A percentile compares a stretch with the other conserved stretches of the same genome.
Conservation (phyloP, 1,284 basidiomycete species). For the Ceraceosorus bombacis region DNA sequence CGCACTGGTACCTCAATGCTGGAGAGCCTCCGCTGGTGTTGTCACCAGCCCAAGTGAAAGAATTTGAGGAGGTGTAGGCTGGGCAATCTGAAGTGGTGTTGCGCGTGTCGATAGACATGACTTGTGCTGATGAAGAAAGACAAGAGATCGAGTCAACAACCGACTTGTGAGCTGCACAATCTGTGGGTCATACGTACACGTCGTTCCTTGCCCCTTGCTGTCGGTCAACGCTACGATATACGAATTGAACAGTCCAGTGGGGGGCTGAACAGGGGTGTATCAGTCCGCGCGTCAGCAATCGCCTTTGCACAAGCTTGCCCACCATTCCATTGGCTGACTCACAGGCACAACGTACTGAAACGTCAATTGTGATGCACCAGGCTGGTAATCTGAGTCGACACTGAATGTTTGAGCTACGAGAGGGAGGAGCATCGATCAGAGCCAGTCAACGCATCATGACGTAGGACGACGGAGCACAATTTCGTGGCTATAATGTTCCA, state of each 20-base stretch:
- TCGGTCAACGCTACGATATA: too few relatives aligned
- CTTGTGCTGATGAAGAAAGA: too few relatives aligned
- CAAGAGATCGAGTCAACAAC: too few relatives aligned
- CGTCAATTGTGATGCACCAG: constrained; percentile 18
- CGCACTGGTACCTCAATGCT: background rate
- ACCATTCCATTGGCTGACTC: background rate
- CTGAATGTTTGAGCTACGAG: constrained; percentile 17
- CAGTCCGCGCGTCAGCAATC: constrained; percentile 22
- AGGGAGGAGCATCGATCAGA: background rate
- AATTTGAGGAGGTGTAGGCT: background rate
- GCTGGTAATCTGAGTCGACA: constrained; percentile 27
- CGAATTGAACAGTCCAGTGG: constrained; percentile 20
- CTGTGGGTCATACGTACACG: too few relatives aligned
- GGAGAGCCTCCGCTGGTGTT: background rate
- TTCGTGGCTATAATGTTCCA: background rate
- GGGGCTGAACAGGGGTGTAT: constrained; percentile 14
- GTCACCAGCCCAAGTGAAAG: background rate
- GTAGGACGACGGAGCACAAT: background rate
- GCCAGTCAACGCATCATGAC: background rate
- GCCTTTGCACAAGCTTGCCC: constrained; percentile 20
- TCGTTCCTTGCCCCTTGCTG: too few relatives aligned
- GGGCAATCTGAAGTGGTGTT: background rate
- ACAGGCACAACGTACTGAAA: constrained; percentile 28
- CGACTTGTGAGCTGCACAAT: too few relatives aligned
- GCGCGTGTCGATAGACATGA: too few relatives aligned